Evolutionary conservation across 2,329 filamentous ascomycete genomes (phyloP).

Genomic region (Pezicula neosporulosa): DNA sequence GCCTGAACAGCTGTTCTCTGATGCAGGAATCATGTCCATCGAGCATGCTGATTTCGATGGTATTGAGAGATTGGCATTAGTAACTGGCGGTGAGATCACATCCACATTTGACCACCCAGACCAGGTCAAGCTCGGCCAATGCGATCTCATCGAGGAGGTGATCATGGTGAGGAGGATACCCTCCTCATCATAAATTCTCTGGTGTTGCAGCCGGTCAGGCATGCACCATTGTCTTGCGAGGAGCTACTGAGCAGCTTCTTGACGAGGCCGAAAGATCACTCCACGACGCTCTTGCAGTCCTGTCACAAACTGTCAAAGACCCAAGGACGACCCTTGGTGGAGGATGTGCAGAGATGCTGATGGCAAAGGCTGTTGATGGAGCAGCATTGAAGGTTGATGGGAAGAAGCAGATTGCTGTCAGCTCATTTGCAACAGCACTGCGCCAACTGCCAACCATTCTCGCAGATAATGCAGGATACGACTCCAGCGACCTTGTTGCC

Average conservation of each 20-base stretch:
- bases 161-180: slow-evolving; percentile 98
- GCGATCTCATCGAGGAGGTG: slow-evolving; percentile 94
- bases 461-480: slow-evolving; percentile 94
- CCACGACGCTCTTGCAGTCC: slow-evolving; percentile 91
- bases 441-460: slow-evolving; percentile 94
- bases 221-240: slow-evolving; percentile 94
- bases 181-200: slow-evolving; percentile 96
- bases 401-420: slow-evolving; percentile 93
- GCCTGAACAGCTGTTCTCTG: slow-evolving; percentile 97
- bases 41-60: slow-evolving; percentile 99
- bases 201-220: slow-evolving; percentile 91
- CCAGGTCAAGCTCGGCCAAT: slow-evolving; percentile 91
- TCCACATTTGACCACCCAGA: slow-evolving; percentile 98
- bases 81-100: slow-evolving; percentile 95
- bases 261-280: slow-evolving; percentile 95
- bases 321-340: slow-evolving; percentile 92
- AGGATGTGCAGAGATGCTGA: slow-evolving; percentile 96
- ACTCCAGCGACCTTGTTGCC: slow-evolving; percentile 90
- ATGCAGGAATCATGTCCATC: slow-evolving; percentile 96
- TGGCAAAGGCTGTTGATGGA: slow-evolving; percentile 96
- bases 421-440: slow-evolving; percentile 83
- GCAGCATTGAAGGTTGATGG: slow-evolving; percentile 91
- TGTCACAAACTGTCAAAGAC: slow-evolving; percentile 94
- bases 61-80: slow-evolving; percentile 89
- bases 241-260: slow-evolving; percentile 92